Conservation (phyloP, 1,139 yeast species). For the Fermentozyma sake region DNA sequence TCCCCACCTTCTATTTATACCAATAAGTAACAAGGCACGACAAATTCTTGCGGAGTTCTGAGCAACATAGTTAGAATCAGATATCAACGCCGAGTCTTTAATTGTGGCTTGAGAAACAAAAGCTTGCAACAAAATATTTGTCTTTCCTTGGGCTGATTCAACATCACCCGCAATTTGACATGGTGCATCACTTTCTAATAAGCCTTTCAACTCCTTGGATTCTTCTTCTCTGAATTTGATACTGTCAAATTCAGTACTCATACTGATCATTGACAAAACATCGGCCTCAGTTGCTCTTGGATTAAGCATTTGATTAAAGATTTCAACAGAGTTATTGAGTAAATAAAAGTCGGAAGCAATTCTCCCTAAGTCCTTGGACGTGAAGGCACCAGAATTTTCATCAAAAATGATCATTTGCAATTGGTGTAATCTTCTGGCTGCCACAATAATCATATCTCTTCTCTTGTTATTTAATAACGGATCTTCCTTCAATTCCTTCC, state of each 20-base stretch:
- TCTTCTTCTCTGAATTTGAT: constrained; percentile 90
- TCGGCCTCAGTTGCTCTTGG: constrained; percentile 92
- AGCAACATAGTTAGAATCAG: constrained; percentile 91
- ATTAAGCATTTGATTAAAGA: constrained; percentile 79
- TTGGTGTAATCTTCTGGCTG: constrained; percentile 77
- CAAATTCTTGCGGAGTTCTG: constrained; percentile 93
- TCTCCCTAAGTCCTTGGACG: constrained; percentile 87
- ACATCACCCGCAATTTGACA: constrained; percentile 82
- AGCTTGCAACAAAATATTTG: constrained; percentile 83
- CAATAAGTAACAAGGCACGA: constrained; percentile 82
- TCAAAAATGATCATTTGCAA: constrained; percentile 93
- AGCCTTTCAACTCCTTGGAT: constrained; percentile 58
- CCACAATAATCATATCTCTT: constrained; percentile 66
- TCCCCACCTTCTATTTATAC: constrained; percentile 90
- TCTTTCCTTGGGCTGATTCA: constrained; percentile 79
- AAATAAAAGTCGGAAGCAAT: constrained; percentile 93
- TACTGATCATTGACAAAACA: constrained; percentile 80
- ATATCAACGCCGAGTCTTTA: constrained; percentile 73
- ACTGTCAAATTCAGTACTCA: constrained; percentile 92
- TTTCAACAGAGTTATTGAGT: constrained; percentile 78
- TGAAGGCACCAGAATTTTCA: constrained; percentile 74
- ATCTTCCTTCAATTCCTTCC: constrained; percentile 81
- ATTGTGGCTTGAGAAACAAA: constrained; percentile 73
- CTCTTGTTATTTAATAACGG: constrained; percentile 74
- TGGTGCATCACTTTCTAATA: constrained; percentile 60